Base-by-base conservation (phyloP, 805 yeast species). In the Metschnikowia amazonensis region DNA sequence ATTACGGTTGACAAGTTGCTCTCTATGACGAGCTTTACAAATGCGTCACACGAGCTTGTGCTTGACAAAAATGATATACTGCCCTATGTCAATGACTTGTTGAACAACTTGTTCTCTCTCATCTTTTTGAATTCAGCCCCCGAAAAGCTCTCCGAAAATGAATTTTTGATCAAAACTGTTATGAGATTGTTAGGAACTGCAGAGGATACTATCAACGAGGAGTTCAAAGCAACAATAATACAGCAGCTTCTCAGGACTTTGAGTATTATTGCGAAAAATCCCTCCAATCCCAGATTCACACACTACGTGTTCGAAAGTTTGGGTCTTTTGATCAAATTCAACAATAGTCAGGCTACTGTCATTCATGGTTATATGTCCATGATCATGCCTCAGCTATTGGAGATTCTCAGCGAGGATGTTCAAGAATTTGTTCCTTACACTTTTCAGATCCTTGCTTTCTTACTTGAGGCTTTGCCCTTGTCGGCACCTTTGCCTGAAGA, bases 341-440 rank as follows among this genome's bases (percentile, higher is more conserved):
- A 46, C 21, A 59, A 69, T 34, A 66, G 69, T 1, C 32, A 49
- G 5, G 43, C 50, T 20, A 49, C 45, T 7, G 44, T 29, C 10
- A 51, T 59, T 21, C 51, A 50, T 14, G 47, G 61, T 23, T 67
- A 77, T 33, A 82, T 82, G 46, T 65, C 67, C 5, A 50, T 77
- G 9, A 70, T 87, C 28, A 74, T 90, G 57, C 92, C 95, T 6
- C 74, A 81, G 2, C 70, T 87, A 46, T 67, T 90, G 49, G 66
- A 67, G 1, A 79, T 90, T 24, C 71, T 94, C 45, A 83, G 86
- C 17, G 81, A 81, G 42, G 98, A 94, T 57, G 86, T 94, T 37
- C 92, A 90, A 56, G 99, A 94, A 67, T 94, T 94, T 61, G 82
- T 87, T 14, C 97, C 98, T 9, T 94, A 94, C 60, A 82, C 85